These are phyloP conservation scores for Solanum chilense DNA, from an alignment of 257 asterid genomes.

Conservation along the genomic window DNA sequence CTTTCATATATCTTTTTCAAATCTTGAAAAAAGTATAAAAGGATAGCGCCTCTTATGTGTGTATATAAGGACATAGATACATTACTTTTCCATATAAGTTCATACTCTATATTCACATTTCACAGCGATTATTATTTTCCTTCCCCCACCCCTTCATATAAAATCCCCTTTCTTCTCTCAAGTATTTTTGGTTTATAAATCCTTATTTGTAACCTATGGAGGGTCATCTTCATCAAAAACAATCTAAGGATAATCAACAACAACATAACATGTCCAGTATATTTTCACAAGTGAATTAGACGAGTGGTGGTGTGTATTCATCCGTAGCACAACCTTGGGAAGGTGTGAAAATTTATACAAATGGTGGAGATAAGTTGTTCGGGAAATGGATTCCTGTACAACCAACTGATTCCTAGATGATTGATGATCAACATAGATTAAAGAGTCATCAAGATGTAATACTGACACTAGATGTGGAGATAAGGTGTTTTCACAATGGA, in stretches of 20 bases:
- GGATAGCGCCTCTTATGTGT: background rate
- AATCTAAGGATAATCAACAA: too few species aligned
- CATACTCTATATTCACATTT: constrained; percentile 52
- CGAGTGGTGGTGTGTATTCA: too few species aligned
- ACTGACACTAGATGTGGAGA: background rate
- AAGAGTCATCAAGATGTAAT: background rate
- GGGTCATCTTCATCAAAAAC: background rate
- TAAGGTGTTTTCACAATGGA: constrained; percentile 54
- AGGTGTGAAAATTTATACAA: too few species aligned
- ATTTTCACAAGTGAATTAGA: too few species aligned
- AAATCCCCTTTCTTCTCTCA: constrained; percentile 8
- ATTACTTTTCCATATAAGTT: constrained; percentile 7
- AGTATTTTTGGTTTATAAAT: too few species aligned
- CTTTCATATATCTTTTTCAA: too few species aligned
- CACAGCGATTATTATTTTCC: background rate
- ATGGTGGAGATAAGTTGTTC: too few species aligned
- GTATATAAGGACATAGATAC: background rate
- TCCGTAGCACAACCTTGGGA: background rate
- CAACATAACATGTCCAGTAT: background rate
- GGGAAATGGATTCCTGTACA: too few species aligned
- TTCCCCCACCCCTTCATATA: constrained; percentile 10
- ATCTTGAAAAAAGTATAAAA: constrained; percentile 8
- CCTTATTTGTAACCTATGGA: background rate
- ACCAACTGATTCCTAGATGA: too few species aligned
- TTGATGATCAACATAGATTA: too few species aligned